Conservation (phyloP, 768 basidiomycete species). For the Calocera viscosa region DNA sequence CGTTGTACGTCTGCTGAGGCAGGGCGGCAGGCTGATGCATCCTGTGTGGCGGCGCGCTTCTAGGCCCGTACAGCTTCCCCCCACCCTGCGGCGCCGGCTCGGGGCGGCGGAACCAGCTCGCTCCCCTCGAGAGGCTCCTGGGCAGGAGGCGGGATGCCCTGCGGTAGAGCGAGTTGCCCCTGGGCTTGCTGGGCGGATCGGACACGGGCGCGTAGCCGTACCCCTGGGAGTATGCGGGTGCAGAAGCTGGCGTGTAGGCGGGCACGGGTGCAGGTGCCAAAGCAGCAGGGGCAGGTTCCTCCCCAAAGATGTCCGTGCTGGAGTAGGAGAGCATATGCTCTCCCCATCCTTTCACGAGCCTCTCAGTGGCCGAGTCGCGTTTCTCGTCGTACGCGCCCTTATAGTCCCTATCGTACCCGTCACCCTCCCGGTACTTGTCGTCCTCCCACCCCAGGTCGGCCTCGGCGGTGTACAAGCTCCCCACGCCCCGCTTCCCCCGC, state of each 20-base stretch:
- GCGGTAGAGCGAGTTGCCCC: not conserved
- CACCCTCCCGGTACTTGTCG: not conserved
- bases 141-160: not conserved
- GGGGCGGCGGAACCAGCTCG: not conserved
- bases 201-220: not conserved
- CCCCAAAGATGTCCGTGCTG: conserved; percentile 1
- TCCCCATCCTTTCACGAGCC: not conserved
- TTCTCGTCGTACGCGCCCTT: not conserved
- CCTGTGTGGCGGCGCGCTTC: no score
- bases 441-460: not conserved
- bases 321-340: not conserved
- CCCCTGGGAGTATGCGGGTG: not conserved
- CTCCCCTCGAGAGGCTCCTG: not conserved
- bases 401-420: not conserved
- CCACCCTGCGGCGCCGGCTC: not conserved
- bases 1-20: no score
- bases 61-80: not conserved
- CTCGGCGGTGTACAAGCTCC: not conserved
- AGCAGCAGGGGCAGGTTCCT: no score
- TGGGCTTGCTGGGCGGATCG: not conserved
- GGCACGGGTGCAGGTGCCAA: not conserved
- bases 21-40: no score
- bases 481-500: not conserved
- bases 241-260: not conserved
- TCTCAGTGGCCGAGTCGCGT: not conserved